phyloP scores from a whole-genome alignment of 2,329 filamentous ascomycete genomes.

The Metarhizium robertsii region DNA sequence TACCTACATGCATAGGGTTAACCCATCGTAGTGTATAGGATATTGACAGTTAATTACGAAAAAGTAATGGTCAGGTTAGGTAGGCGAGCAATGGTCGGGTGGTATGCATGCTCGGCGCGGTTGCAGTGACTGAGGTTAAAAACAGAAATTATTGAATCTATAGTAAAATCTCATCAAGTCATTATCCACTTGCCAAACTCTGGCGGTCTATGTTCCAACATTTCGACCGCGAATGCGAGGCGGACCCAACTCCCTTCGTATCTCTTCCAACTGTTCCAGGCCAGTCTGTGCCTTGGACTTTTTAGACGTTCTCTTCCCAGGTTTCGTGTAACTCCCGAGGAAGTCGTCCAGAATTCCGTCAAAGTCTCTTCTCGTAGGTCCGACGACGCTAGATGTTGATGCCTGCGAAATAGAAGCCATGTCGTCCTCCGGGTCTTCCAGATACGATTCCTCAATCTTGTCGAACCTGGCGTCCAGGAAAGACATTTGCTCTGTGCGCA shows the following conservation, averaged over 20 bases:
- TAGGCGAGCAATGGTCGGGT: no score
- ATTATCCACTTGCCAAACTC: background rate
- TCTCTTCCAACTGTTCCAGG: conserved; percentile 83
- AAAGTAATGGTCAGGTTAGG: no score
- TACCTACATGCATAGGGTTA: no score
- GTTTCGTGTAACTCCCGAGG: conserved; percentile 61
- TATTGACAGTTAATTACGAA: no score
- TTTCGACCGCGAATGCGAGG: conserved; percentile 45
- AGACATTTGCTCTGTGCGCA: conserved; percentile 77
- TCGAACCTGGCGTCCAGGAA: conserved; percentile 88
- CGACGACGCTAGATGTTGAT: conserved; percentile 58
- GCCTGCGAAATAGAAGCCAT: conserved; percentile 50
- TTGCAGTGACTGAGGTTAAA: no score
- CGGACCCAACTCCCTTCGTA: conserved; percentile 70
- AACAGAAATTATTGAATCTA: no score
- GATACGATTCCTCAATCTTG: conserved; percentile 72
- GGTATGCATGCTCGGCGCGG: no score
- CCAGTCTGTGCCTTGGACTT: conserved; percentile 75
- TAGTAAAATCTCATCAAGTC: conserved; percentile 2
- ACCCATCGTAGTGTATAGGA: no score
- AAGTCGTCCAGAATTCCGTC: conserved; percentile 91
- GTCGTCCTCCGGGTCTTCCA: conserved; percentile 39
- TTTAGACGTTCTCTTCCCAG: conserved; percentile 66
- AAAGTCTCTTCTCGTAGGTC: conserved; percentile 68
- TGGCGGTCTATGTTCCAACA: background rate